Evolutionary conservation across 2,329 filamentous ascomycete genomes (phyloP).

Genomic region (Alternaria ethzedia): DNA sequence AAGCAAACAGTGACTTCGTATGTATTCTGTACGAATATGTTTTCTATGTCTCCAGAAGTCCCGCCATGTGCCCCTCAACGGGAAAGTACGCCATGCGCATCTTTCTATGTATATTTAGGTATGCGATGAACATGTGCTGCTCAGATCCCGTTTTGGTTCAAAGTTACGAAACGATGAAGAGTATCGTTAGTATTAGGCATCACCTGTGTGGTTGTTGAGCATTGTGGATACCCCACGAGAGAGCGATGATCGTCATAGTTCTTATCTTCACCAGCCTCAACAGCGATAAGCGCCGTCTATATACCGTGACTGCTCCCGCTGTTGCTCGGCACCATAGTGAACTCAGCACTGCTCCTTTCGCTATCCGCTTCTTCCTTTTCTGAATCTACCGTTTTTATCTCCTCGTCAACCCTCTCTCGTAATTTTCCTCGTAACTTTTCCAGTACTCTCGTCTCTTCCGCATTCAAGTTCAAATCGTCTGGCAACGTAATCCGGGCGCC

Average conservation of each 20-base stretch:
- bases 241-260: slow-evolving; percentile 2
- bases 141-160: background rate
- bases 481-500: slow-evolving; percentile 44
- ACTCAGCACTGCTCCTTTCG: slow-evolving; percentile 27
- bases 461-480: slow-evolving; percentile 42
- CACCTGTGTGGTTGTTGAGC: background rate
- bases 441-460: slow-evolving; percentile 46
- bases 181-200: background rate
- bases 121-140: background rate
- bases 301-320: slow-evolving; percentile 15
- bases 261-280: slow-evolving; percentile 15
- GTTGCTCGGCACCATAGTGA: slow-evolving; percentile 27
- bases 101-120: background rate
- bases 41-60: background rate
- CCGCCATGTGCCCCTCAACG: background rate
- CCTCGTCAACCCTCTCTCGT: slow-evolving; percentile 19
- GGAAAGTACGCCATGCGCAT: background rate
- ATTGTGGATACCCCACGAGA: slow-evolving; percentile 12
- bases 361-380: slow-evolving; percentile 19
- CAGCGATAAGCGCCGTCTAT: slow-evolving; percentile 11
- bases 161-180: background rate
- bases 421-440: slow-evolving; percentile 45
- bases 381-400: background rate
- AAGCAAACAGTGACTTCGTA: background rate
- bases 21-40: background rate